These are phyloP conservation scores for Pichia membranifaciens DNA, from an alignment of 805 yeast species.

Conservation along the genomic window DNA sequence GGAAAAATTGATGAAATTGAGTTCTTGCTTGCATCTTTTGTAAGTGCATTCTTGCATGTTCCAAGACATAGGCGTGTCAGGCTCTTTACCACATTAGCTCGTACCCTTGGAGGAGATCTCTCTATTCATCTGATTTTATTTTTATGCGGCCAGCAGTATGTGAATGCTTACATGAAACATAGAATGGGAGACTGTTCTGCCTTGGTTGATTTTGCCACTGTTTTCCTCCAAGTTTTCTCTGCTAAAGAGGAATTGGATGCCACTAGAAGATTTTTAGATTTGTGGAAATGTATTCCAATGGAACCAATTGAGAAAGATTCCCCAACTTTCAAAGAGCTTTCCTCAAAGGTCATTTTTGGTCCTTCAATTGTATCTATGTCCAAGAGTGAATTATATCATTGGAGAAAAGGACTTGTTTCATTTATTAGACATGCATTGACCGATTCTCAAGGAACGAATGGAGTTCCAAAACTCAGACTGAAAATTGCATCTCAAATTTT, in stretches of 20 bases:
- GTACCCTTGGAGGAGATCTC: conserved; percentile 61
- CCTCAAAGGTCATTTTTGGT: conserved; percentile 57
- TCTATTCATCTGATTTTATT: conserved; percentile 71
- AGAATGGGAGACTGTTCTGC: conserved; percentile 62
- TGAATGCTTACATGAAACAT: conserved; percentile 45
- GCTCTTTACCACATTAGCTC: conserved; percentile 70
- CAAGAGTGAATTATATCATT: conserved; percentile 39
- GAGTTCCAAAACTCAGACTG: conserved; percentile 40
- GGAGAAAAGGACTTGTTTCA: conserved; percentile 48
- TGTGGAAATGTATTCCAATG: conserved; percentile 47
- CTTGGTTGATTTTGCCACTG: conserved; percentile 62
- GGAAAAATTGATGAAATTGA: conserved; percentile 63
- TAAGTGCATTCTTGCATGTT: conserved; percentile 91
- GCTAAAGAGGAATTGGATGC: conserved; percentile 63
- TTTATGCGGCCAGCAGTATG: conserved; percentile 75
- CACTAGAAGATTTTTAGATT: conserved; percentile 41
- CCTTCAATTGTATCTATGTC: conserved; percentile 49
- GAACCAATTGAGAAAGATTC: conserved; percentile 35
- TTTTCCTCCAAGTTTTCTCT: conserved; percentile 63
- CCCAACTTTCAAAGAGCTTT: conserved; percentile 34
- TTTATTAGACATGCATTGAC: conserved; percentile 50
- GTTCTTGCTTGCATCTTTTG: conserved; percentile 79
- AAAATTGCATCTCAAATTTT: conserved; percentile 32
- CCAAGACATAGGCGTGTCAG: conserved; percentile 94
- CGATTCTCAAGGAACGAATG: conserved; percentile 34